phyloP scores from a whole-genome alignment of 352 stramenopile species.

The Achlya hypogyna region DNA sequence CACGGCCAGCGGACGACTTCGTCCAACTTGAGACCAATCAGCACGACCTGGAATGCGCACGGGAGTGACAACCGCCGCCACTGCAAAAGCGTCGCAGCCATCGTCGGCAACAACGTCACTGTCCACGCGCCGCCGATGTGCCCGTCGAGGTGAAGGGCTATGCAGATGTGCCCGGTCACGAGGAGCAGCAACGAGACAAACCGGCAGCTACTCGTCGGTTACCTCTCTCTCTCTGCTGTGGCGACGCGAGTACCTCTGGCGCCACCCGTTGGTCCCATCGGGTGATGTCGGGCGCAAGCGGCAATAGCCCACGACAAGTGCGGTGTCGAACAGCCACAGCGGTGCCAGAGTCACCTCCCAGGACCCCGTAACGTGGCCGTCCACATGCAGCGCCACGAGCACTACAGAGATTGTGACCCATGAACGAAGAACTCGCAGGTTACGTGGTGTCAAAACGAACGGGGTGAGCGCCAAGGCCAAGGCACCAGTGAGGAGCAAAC shows the following conservation, averaged over 20 bases:
- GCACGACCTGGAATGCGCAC: not conserved
- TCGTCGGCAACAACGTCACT: not conserved
- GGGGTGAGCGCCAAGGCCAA: too few species aligned
- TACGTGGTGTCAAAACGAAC: not conserved
- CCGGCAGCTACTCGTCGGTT: too few species aligned
- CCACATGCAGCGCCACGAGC: not conserved
- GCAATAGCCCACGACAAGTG: not conserved
- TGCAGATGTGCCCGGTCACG: too few species aligned
- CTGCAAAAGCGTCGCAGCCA: not conserved
- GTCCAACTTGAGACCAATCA: not conserved
- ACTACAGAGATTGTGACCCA: not conserved
- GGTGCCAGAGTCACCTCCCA: not conserved
- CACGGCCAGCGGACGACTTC: not conserved
- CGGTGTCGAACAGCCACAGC: not conserved
- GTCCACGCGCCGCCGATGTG: not conserved
- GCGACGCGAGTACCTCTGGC: too few species aligned
- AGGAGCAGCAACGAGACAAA: too few species aligned
- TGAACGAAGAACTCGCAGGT: not conserved
- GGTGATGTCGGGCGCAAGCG: too few species aligned
- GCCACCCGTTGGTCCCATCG: too few species aligned
- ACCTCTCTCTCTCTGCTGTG: too few species aligned
- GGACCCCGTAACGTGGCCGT: not conserved
- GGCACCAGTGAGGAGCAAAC: too few species aligned
- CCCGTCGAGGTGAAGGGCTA: too few species aligned
- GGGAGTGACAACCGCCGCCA: not conserved